These are phyloP conservation scores for Chenopodium quinoa DNA, from an alignment of 148 eudicot genomes.

Conservation along the genomic window DNA sequence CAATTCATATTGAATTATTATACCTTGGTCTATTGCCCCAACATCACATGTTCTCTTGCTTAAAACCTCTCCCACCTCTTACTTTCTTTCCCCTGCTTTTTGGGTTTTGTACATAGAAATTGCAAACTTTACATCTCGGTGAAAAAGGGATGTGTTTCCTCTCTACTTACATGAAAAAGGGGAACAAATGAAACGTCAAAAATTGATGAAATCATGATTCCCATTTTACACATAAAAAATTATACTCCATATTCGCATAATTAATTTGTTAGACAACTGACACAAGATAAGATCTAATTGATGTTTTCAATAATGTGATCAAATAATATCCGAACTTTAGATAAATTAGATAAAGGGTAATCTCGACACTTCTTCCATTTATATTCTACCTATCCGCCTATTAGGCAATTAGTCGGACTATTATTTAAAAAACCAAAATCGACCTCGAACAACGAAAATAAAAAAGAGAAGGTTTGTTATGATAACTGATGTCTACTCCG, in stretches of 20 bases:
- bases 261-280: no score
- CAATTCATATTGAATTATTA: slow-evolving; percentile 39
- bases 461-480: slow-evolving; percentile 34
- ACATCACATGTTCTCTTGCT: slow-evolving; percentile 48
- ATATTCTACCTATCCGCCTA: no score
- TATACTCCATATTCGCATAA: no score
- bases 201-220: slow-evolving; percentile 28
- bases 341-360: no score
- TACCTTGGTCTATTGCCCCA: slow-evolving; percentile 34
- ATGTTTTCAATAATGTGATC: no score
- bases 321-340: no score
- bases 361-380: no score
- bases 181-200: neutral
- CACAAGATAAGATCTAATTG: no score
- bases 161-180: slow-evolving; percentile 15
- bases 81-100: slow-evolving; percentile 14
- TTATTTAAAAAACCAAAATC: slow-evolving; percentile 8
- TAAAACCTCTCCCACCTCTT: slow-evolving; percentile 17
- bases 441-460: slow-evolving; percentile 9
- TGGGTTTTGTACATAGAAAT: slow-evolving; percentile 4
- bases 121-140: slow-evolving; percentile 30
- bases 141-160: slow-evolving; percentile 29
- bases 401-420: no score
- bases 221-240: neutral
- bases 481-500: slow-evolving; percentile 13